phyloP scores from a whole-genome alignment of 192 early-diverging fungal species.

The Phycomyces blakesleeanus region DNA sequence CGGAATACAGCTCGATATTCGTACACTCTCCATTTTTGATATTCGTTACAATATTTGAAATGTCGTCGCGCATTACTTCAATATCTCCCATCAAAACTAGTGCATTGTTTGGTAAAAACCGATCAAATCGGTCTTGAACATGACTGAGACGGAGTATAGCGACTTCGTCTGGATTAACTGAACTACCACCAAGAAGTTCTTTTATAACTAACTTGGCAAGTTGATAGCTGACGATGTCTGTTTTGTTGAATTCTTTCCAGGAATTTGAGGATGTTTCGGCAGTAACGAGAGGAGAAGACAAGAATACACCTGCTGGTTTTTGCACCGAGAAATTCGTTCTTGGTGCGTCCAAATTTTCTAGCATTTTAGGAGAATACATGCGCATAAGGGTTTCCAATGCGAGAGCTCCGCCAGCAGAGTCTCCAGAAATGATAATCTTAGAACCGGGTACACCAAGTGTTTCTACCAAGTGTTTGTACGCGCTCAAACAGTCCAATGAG shows the following conservation, averaged over 20 bases:
- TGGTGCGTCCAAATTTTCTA: background rate
- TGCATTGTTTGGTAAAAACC: conserved; percentile 19
- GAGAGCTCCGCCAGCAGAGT: conserved; percentile 31
- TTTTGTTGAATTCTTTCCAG: conserved; percentile 22
- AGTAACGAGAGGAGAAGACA: conserved; percentile 26
- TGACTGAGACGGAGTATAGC: conserved; percentile 13
- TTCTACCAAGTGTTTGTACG: conserved; percentile 19
- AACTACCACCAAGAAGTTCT: conserved; percentile 19
- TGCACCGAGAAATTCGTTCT: conserved; percentile 9
- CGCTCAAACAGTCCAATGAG: conserved; percentile 9
- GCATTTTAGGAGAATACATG: conserved; percentile 12
- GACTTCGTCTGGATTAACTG: background rate
- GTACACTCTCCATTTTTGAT: conserved; percentile 8
- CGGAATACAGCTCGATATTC: conserved; percentile 16
- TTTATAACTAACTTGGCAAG: conserved; percentile 21
- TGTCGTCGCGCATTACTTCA: conserved; percentile 31
- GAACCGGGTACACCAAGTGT: conserved; percentile 14
- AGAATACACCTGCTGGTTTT: conserved; percentile 22
- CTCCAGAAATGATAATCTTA: conserved; percentile 33
- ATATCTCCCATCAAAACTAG: conserved; percentile 23
- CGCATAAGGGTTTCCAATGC: conserved; percentile 24
- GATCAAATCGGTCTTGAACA: conserved; percentile 6
- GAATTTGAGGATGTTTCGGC: conserved; percentile 19
- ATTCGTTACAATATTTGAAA: conserved; percentile 7
- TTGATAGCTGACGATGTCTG: conserved; percentile 14